Evolutionary conservation across 768 basidiomycete species (phyloP).

Genomic region (Psilocybe cubensis): DNA sequence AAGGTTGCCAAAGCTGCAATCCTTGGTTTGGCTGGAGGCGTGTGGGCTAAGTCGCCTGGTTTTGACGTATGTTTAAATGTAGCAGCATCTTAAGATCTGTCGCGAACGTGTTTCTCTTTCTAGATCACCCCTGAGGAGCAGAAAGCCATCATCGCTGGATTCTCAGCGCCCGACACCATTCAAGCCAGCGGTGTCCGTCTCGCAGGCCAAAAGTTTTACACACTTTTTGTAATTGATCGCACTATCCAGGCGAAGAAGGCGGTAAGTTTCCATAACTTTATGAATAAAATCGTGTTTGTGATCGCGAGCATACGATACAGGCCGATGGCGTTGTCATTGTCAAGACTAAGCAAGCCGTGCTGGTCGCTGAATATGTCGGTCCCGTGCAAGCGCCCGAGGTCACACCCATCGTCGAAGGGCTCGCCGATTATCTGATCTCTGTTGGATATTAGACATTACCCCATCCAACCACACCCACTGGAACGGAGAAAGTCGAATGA

Average conservation of each 20-base stretch:
- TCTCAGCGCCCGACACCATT: slow-evolving; percentile 39
- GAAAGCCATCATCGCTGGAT: slow-evolving; percentile 53
- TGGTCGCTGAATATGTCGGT: slow-evolving; percentile 74
- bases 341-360: slow-evolving; percentile 84
- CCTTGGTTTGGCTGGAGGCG: slow-evolving; percentile 71
- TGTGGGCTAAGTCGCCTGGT: slow-evolving; percentile 71
- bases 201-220: slow-evolving; percentile 77
- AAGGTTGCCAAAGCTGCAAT: slow-evolving; percentile 81
- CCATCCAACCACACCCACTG: not conserved
- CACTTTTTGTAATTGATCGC: slow-evolving; percentile 48
- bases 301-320: slow-evolving; percentile 38
- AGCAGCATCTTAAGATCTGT: not conserved
- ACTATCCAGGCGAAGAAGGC: slow-evolving; percentile 78
- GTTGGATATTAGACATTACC: slow-evolving; percentile 52
- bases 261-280: slow-evolving; percentile 45
- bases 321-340: slow-evolving; percentile 74
- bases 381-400: slow-evolving; percentile 72
- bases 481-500: not conserved
- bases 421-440: slow-evolving; percentile 80
- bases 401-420: slow-evolving; percentile 61
- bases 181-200: slow-evolving; percentile 67
- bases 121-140: slow-evolving; percentile 74
- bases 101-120: not conserved
- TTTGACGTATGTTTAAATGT: slow-evolving; percentile 53
- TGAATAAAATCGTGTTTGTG: not conserved